A percentile compares a stretch with the other conserved stretches of the same genome.
Evolutionary conservation across 2,329 filamentous ascomycete genomes (phyloP).

Genomic region (Pseudopithomyces chartarum): DNA sequence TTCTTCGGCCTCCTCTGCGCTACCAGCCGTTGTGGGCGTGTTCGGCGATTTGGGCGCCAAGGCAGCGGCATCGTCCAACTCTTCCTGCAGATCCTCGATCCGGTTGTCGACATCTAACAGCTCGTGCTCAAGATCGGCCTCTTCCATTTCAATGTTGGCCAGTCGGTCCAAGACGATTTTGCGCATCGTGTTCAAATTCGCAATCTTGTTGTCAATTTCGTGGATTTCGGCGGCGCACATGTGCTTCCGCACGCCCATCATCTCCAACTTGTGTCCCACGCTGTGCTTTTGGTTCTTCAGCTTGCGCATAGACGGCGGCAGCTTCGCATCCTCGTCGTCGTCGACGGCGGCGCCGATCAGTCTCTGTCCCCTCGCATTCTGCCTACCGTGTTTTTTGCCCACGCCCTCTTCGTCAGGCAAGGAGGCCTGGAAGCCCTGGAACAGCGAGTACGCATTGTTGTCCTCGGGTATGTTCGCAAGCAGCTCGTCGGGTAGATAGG

Average conservation of each 20-base stretch:
- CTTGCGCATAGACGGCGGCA: slow-evolving; percentile 70
- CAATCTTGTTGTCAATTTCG: slow-evolving; percentile 96
- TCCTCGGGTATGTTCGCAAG: slow-evolving; percentile 86
- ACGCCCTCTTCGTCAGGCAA: slow-evolving; percentile 69
- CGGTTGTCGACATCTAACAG: slow-evolving; percentile 66
- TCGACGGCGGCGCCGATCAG: slow-evolving; percentile 67
- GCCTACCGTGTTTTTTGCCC: slow-evolving; percentile 67
- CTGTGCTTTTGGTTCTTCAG: slow-evolving; percentile 80
- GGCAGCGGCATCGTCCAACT: slow-evolving; percentile 57
- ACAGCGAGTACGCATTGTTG: slow-evolving; percentile 86
- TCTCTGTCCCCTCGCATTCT: slow-evolving; percentile 76
- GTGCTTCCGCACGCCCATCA: slow-evolving; percentile 91
- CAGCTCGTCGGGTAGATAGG: slow-evolving; percentile 87
- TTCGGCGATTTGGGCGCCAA: slow-evolving; percentile 48
- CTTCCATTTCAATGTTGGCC: slow-evolving; percentile 86
- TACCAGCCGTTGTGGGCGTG: slow-evolving; percentile 50
- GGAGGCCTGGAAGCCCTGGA: slow-evolving; percentile 94
- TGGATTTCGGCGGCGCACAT: slow-evolving; percentile 97
- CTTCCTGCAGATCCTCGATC: slow-evolving; percentile 67
- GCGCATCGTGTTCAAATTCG: slow-evolving; percentile 90
- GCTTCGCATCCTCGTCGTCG: slow-evolving; percentile 56
- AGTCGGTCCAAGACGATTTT: slow-evolving; percentile 87
- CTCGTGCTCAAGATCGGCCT: slow-evolving; percentile 87
- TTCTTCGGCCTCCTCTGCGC: slow-evolving; percentile 57
- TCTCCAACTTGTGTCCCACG: slow-evolving; percentile 84